Evolutionary conservation across 257 asterid species (phyloP), one percentile per base, ranked within the genome.

Genomic region (Gentiana dahurica): DNA sequence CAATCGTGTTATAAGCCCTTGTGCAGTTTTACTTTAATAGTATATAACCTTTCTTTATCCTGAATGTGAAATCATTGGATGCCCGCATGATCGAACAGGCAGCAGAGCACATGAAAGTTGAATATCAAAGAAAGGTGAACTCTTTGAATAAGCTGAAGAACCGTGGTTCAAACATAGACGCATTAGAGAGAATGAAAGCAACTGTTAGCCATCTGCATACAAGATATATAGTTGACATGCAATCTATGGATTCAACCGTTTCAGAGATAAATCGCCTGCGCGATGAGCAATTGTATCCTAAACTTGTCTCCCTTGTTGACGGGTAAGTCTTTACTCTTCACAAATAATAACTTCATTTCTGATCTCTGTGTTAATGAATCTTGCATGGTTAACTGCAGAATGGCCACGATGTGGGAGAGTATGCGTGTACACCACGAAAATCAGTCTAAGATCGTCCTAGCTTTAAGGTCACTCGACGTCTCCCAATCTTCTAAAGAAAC

Each of bases 151-250:
- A 86, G 79, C 67, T 92, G 66, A 92, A 83, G 92, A 85, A 74
- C 51, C 91, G 87, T 6, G 84, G 81, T 57, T 73, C 94, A 43
- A 81, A 83, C 66, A 78, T 85, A 1, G 99, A 83, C 41, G 74
- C 81, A 36, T 58, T 88, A 60, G 97, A 92, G 77, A 83, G 84
- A 73, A 86, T 77, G 94, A 92, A 92, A 77, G 95, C 99, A 50
- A 67, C 95, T 44, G 99, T 92, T 15, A 92, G 99, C 78, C 99
- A 88, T 71, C 72, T 88, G 76, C 99, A 92, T 69, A 92, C 97
- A 6, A 81, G 99, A 75, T 92, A 88, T 76, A 92, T 92, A 57
- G 99, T 92, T 7, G 97, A 92, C 83, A 83, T 92, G 99, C 99
- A 92, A 66, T 85, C 99, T 55, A 92, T 92, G 99, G 99, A 92